Evolutionary conservation across 331 rosid species (phyloP).

Genomic region (Malus hybrid): DNA sequence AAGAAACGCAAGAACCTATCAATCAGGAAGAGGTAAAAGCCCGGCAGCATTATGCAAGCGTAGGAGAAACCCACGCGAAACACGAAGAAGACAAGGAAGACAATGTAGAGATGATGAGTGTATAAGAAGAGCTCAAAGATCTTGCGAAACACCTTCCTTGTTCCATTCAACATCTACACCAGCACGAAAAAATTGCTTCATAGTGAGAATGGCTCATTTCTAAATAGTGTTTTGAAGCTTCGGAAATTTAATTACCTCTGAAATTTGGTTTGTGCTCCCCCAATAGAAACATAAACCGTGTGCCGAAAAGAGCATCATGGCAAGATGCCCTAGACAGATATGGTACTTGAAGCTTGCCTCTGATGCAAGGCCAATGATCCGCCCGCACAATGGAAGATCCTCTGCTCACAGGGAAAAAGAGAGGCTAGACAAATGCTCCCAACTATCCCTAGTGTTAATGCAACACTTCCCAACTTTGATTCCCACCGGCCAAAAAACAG

Average conservation of each 20-base stretch:
- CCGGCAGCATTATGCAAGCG: constrained; percentile 46
- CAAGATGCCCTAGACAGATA: constrained; percentile 52
- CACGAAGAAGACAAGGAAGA: constrained; percentile 49
- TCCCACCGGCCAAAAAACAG: constrained; percentile 38
- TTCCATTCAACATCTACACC: constrained; percentile 44
- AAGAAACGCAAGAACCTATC: constrained; percentile 48
- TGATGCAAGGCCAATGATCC: constrained; percentile 45
- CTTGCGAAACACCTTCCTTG: constrained; percentile 38
- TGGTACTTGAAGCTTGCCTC: constrained; percentile 57
- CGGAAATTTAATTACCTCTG: constrained; percentile 18
- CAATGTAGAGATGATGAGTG: constrained; percentile 43
- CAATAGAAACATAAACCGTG: constrained; percentile 46
- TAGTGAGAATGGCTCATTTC: not conserved
- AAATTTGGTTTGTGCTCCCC: constrained; percentile 36
- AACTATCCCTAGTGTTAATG: constrained; percentile 38
- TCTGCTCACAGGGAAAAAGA: constrained; percentile 53
- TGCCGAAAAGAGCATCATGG: constrained; percentile 39
- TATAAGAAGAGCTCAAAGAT: constrained; percentile 51
- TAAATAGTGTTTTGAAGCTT: not conserved
- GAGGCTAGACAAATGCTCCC: constrained; percentile 44
- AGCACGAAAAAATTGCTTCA: not conserved
- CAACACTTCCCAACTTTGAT: constrained; percentile 31
- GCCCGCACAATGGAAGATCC: constrained; percentile 49
- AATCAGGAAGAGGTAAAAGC: constrained; percentile 50
- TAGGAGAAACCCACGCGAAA: constrained; percentile 55